phyloP scores from a whole-genome alignment of 2,329 filamentous ascomycete genomes.

The Orbilia quercus region DNA sequence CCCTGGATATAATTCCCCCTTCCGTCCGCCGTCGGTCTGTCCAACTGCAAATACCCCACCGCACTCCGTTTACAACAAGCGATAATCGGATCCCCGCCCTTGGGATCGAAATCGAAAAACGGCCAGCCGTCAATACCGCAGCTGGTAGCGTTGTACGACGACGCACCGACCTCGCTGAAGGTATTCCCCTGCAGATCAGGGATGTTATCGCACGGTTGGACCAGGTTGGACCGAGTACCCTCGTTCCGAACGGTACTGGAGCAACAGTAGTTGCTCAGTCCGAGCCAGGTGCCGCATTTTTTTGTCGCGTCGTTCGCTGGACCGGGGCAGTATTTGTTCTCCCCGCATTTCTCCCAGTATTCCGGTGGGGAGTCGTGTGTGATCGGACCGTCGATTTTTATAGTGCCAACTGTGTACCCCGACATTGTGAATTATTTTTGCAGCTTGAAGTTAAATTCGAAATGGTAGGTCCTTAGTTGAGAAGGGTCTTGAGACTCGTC shows the following conservation, averaged over 20 bases:
- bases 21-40: background rate
- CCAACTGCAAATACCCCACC: background rate
- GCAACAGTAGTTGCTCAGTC: background rate
- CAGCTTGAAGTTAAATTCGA: too few species aligned
- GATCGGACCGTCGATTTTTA: background rate
- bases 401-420: background rate
- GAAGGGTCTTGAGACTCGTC: background rate
- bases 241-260: background rate
- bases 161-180: background rate
- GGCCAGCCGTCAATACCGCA: background rate
- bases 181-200: background rate
- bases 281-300: constrained; percentile 2
- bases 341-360: constrained; percentile 1
- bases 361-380: background rate
- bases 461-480: background rate
- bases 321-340: background rate
- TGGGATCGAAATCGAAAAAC: constrained; percentile 4
- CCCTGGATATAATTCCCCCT: background rate
- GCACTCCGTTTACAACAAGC: background rate
- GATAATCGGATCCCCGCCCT: background rate
- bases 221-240: background rate
- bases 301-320: background rate
- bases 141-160: background rate
- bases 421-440: background rate
- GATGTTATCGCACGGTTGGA: constrained; percentile 2